Evolutionary conservation across 2,329 filamentous ascomycete genomes (phyloP), one percentile per base, ranked within the genome.

Genomic region (Corniculantispora saksenae): DNA sequence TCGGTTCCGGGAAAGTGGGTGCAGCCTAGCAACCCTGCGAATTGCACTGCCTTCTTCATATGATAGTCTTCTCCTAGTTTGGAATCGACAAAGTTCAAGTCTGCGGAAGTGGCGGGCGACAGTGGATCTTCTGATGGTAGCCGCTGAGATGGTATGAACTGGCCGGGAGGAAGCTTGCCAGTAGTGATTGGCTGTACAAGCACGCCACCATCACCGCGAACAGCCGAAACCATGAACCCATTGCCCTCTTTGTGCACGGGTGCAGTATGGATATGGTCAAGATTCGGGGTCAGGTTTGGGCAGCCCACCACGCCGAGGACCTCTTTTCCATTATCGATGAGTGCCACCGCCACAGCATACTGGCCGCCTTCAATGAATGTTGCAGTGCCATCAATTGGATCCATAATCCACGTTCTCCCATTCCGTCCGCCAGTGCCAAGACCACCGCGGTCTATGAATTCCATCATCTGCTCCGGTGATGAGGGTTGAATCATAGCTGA

Each of bases 321-420:
- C 72, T 90, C 84, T 54, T 75, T 70, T 3, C 87, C 87, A 61
- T 88, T 78, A 65, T 86, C 82, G 2, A 89, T 74, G 67, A 90
- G 75, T 3, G 84, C 83, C 23, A 89, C 76, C 66, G 85, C 85
- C 4, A 90, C 85, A 3, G 84, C 87, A 66, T 89, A 90, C 74
- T 90, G 87, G 73, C 86, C 81, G 3, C 84, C 84, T 47, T 77
- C 76, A 68, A 90, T 82, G 66, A 88, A 90, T 0, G 86, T 84
- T 19, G 83, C 84, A 1, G 87, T 90, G 35, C 87, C 87, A 69
- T 90, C 87, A 9, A 90, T 84, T 0, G 87, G 87, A 70, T 90
- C 87, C 72, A 90, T 82, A 35, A 87, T 82, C 87, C 87, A 90
- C 60, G 85, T 81, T 1, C 82, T 76, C 0, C 80, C 76, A 3